phyloP scores from a whole-genome alignment of 192 early-diverging fungal species.

The Chytriomyces confervae region DNA sequence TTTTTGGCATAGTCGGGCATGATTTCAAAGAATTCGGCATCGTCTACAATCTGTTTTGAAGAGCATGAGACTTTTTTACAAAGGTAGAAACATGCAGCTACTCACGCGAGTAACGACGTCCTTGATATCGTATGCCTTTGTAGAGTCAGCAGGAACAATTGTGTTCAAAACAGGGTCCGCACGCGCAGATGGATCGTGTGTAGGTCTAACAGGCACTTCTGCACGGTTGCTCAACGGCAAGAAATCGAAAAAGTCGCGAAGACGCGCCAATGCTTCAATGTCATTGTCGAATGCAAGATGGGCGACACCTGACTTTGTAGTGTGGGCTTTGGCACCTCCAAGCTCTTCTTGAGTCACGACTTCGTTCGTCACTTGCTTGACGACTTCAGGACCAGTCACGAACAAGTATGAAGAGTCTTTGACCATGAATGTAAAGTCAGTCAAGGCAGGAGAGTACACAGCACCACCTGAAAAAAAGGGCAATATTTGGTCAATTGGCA shows the following conservation, averaged over 20 bases:
- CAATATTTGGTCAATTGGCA: constrained; percentile 3
- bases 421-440: constrained; percentile 98
- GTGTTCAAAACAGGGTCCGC: constrained; percentile 81
- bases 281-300: constrained; percentile 94
- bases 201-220: constrained; percentile 64
- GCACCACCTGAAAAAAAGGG: constrained; percentile 60
- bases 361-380: constrained; percentile 95
- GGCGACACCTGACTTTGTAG: constrained; percentile 89
- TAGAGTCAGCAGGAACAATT: constrained; percentile 89
- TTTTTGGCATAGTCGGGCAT: constrained; percentile 91
- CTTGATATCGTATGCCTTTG: constrained; percentile 94
- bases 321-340: constrained; percentile 90
- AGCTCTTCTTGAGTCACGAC: constrained; percentile 93
- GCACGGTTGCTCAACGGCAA: constrained; percentile 85
- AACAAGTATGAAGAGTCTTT: constrained; percentile 92
- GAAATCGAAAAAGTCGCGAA: constrained; percentile 88
- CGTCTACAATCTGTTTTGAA: constrained; percentile 66
- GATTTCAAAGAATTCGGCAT: constrained; percentile 88
- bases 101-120: constrained; percentile 76
- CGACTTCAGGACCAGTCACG: constrained; percentile 96
- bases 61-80: background rate
- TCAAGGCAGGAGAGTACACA: constrained; percentile 96
- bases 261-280: constrained; percentile 79
- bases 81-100: background rate
- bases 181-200: constrained; percentile 70